These are phyloP conservation scores for Mycocentrospora acerina DNA, from an alignment of 2,329 filamentous ascomycete genomes.

Conservation along the genomic window DNA sequence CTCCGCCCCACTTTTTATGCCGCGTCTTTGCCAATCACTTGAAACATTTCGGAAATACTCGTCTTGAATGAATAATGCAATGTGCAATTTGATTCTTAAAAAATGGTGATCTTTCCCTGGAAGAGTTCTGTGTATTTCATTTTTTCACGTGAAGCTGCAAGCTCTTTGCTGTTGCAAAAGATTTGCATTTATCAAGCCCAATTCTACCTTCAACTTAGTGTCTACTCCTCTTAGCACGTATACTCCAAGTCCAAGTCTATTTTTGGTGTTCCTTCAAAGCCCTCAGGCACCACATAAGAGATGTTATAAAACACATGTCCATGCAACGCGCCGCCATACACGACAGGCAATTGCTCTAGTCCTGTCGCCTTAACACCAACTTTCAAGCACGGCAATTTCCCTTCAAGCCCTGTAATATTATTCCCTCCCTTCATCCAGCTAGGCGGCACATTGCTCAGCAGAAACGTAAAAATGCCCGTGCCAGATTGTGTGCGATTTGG, in stretches of 20 bases:
- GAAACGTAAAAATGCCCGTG: conserved; percentile 21
- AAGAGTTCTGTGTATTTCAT: too few species aligned
- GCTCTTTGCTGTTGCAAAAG: too few species aligned
- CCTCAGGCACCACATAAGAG: conserved; percentile 47
- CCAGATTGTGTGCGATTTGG: conserved; percentile 21
- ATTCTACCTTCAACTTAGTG: too few species aligned
- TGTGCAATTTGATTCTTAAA: too few species aligned
- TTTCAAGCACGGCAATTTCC: conserved; percentile 38
- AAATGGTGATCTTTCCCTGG: too few species aligned
- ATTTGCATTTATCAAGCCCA: too few species aligned
- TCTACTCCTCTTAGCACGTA: conserved; percentile 38
- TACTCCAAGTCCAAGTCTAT: conserved; percentile 40
- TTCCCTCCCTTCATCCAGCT: conserved; percentile 15
- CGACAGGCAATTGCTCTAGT: conserved; percentile 38
- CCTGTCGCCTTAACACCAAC: conserved; percentile 45
- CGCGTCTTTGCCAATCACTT: too few species aligned
- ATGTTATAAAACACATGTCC: conserved; percentile 51
- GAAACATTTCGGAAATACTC: too few species aligned
- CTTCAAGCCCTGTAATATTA: conserved; percentile 12
- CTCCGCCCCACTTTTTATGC: too few species aligned
- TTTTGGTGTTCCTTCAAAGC: conserved; percentile 43
- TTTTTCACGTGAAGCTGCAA: too few species aligned
- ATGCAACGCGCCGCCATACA: conserved; percentile 43
- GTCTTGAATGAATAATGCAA: too few species aligned
- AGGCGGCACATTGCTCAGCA: conserved; percentile 19